These are phyloP conservation scores for Colletotrichum lupini DNA, from an alignment of 2,329 filamentous ascomycete genomes.

Conservation along the genomic window DNA sequence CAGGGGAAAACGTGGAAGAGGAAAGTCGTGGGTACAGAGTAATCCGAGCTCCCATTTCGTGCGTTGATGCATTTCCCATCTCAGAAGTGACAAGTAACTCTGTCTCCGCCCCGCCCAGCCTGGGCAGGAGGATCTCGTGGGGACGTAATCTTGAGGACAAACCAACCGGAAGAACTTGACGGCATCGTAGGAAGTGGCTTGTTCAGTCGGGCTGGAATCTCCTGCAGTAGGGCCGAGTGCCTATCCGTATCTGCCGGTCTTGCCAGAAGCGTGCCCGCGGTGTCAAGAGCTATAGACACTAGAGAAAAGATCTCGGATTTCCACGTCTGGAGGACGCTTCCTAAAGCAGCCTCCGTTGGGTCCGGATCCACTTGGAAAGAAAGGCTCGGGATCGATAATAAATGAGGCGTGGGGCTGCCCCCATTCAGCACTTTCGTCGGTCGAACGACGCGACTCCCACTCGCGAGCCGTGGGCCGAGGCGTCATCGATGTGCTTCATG, in stretches of 20 bases:
- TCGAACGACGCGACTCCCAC: constrained; percentile 9
- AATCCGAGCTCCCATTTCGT: constrained; percentile 17
- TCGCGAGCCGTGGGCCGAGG: constrained; percentile 16
- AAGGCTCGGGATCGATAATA: constrained; percentile 10
- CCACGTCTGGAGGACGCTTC: neutral
- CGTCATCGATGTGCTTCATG: constrained; percentile 7
- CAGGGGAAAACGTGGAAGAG: constrained; percentile 3
- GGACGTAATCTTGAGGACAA: constrained; percentile 18
- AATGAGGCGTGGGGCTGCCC: constrained; percentile 31
- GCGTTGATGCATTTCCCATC: constrained; percentile 12
- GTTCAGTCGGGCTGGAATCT: neutral
- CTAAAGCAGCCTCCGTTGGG: neutral
- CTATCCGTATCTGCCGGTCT: neutral
- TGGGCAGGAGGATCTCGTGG: constrained; percentile 20
- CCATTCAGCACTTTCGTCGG: constrained; percentile 4
- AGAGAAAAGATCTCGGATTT: constrained; percentile 2
- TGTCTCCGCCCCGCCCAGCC: constrained; percentile 13
- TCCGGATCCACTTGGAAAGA: constrained; percentile 20
- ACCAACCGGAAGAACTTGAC: neutral
- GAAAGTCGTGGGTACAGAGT: neutral
- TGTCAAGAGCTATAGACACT: neutral
- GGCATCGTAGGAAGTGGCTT: constrained; percentile 14
- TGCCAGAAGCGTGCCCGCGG: neutral
- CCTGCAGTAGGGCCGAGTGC: neutral
- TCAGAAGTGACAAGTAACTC: constrained; percentile 12